Percentiles rank a stretch among this genome's conserved stretches.
These are phyloP conservation scores for Pinguiococcus pyrenoidosus DNA, from an alignment of 108 stramenopile genomes.

Conservation along the genomic window DNA sequence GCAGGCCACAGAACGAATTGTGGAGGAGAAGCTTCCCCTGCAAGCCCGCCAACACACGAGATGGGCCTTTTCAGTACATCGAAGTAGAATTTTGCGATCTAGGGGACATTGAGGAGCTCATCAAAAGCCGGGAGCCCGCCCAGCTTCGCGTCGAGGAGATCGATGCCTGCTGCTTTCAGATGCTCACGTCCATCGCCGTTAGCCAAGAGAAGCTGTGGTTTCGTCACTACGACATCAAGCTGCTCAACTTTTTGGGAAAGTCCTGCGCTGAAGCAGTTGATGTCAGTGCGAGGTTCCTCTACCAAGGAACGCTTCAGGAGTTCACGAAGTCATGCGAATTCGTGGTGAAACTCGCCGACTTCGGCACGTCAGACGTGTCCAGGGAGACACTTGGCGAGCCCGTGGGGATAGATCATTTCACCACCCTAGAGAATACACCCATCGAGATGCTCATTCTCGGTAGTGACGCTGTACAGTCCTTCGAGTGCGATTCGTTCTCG, in stretches of 20 bases:
- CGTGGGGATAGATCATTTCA: slow-evolving; percentile 76
- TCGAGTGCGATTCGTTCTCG: slow-evolving; percentile 76
- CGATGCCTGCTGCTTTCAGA: slow-evolving; percentile 67
- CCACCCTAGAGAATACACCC: slow-evolving; percentile 93
- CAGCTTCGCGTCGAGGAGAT: slow-evolving; percentile 27
- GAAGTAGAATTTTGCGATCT: slow-evolving; percentile 90
- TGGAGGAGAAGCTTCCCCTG: not conserved
- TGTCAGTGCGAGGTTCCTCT: not conserved
- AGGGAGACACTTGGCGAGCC: slow-evolving; percentile 57
- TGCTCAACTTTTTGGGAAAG: slow-evolving; percentile 76
- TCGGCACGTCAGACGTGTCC: slow-evolving; percentile 77
- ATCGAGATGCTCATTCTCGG: slow-evolving; percentile 80
- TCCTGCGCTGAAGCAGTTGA: not conserved
- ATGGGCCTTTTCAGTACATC: slow-evolving; percentile 64
- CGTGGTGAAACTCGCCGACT: slow-evolving; percentile 88
- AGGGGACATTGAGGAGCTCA: slow-evolving; percentile 79
- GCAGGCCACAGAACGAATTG: slow-evolving; percentile 15
- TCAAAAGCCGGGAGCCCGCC: slow-evolving; percentile 39
- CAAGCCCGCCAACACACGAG: not conserved
- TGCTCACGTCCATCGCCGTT: slow-evolving; percentile 73
- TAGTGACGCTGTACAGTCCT: slow-evolving; percentile 63
- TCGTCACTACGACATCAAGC: slow-evolving; percentile 95
- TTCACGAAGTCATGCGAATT: not conserved
- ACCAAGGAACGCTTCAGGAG: not conserved
- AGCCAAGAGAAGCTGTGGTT: slow-evolving; percentile 60